phyloP scores from a whole-genome alignment of 2,329 filamentous ascomycete genomes.

The Ustilaginoidea virens region DNA sequence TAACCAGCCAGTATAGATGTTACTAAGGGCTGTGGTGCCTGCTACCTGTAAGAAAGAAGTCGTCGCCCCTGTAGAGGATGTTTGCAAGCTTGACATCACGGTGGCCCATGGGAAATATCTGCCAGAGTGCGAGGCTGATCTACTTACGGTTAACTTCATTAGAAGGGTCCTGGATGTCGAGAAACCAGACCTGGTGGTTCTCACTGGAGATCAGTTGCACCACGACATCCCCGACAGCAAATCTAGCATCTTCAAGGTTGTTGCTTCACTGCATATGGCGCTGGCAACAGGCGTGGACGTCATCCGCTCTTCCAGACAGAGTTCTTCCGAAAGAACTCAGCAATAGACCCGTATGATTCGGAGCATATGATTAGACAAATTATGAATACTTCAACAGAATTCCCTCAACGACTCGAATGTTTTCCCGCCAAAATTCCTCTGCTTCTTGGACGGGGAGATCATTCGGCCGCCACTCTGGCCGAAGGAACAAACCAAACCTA shows the following conservation, averaged over 20 bases:
- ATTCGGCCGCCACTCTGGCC: slow-evolving; percentile 4
- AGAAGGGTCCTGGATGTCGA: slow-evolving; percentile 51
- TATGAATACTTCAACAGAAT: slow-evolving; percentile 5
- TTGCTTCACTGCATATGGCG: slow-evolving; percentile 37
- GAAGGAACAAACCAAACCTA: slow-evolving; percentile 6
- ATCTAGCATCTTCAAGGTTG: slow-evolving; percentile 39
- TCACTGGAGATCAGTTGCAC: slow-evolving; percentile 53
- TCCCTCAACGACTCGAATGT: slow-evolving; percentile 6
- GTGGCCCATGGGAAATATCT: too few species aligned
- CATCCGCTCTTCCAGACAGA: too few species aligned
- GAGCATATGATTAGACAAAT: too few species aligned
- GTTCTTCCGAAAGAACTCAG: too few species aligned
- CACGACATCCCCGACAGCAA: slow-evolving; percentile 16
- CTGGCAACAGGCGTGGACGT: too few species aligned
- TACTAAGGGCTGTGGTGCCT: too few species aligned
- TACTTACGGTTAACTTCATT: slow-evolving; percentile 52
- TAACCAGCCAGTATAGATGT: too few species aligned
- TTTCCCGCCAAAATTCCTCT: slow-evolving; percentile 5
- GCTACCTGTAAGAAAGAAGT: too few species aligned
- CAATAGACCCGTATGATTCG: too few species aligned
- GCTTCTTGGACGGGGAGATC: slow-evolving; percentile 1
- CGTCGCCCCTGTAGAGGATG: too few species aligned
- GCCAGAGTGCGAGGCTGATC: slow-evolving; percentile 45
- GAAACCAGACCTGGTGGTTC: slow-evolving; percentile 52
- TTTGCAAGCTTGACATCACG: too few species aligned